Evolutionary conservation across 202 grass and related monocot genomes (phyloP).

Genomic region (Bolboschoenoplectus hybrid): DNA sequence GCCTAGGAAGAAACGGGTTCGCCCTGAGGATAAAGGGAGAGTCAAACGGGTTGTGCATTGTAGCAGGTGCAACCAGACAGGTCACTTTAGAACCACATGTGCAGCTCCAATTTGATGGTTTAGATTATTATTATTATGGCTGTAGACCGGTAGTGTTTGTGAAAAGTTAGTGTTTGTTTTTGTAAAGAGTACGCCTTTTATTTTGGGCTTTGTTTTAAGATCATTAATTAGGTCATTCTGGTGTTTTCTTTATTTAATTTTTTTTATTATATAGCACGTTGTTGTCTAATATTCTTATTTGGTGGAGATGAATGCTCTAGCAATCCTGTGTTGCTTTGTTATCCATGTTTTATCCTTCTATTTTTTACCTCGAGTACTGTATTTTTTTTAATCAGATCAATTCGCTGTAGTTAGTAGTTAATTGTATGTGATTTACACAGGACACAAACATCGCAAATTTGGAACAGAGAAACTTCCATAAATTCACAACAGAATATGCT

Average conservation of each 20-base stretch:
- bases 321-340: conserved; percentile 15
- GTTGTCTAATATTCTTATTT: neutral
- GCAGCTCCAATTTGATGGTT: conserved; percentile 71
- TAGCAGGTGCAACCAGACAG: conserved; percentile 96
- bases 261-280: neutral
- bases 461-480: neutral
- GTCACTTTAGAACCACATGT: conserved; percentile 94
- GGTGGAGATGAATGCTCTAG: neutral
- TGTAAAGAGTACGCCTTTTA: conserved; percentile 20
- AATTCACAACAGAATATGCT: neutral
- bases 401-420: neutral
- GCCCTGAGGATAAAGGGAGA: conserved; percentile 68
- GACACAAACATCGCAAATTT: neutral
- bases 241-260: conserved; percentile 6
- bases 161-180: conserved; percentile 39
- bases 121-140: neutral
- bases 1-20: conserved; percentile 85
- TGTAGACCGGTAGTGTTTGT: conserved; percentile 38
- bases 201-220: neutral
- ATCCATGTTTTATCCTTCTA: neutral
- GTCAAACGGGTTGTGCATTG: conserved; percentile 88
- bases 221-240: neutral
- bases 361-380: neutral
- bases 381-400: neutral
- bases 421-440: neutral